These are phyloP conservation scores for Chrysoporthe austroafricana DNA, from an alignment of 2,329 filamentous ascomycete species.

Conservation along the genomic window DNA sequence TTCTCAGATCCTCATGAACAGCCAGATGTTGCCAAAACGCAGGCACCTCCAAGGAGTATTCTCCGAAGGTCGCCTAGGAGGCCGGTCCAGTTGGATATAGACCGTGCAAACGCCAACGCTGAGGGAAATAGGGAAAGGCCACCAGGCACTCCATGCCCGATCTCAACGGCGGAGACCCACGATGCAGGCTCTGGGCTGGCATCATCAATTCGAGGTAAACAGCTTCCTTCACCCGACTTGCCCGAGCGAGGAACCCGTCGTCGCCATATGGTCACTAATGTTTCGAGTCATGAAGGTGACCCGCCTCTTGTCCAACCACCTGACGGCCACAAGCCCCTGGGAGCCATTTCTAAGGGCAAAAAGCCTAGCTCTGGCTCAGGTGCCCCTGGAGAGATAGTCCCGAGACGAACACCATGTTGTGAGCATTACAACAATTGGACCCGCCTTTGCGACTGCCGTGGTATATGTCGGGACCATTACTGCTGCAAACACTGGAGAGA, in stretches of 20 bases:
- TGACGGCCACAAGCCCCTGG: not conserved
- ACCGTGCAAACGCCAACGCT: not conserved
- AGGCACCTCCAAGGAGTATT: not conserved
- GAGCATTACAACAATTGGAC: not conserved
- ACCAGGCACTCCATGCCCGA: not conserved
- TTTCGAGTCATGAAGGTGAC: not conserved
- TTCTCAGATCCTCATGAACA: slow-evolving; percentile 13
- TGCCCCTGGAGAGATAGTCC: not conserved
- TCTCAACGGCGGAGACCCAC: not conserved
- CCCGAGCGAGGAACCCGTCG: not conserved
- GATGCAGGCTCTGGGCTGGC: not conserved
- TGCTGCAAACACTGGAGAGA: slow-evolving; percentile 5
- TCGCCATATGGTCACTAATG: not conserved
- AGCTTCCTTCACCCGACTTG: not conserved
- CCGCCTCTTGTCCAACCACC: not conserved
- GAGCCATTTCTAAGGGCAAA: not conserved
- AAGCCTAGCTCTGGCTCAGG: too few species aligned
- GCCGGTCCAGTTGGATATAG: not conserved
- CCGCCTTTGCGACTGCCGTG: slow-evolving; percentile 1
- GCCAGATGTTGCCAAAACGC: not conserved
- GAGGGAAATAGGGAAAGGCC: not conserved
- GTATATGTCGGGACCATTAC: not conserved
- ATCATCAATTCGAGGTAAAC: not conserved
- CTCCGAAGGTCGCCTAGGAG: slow-evolving; percentile 2
- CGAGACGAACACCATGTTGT: not conserved